Evolutionary conservation across 345 rosid genomes (phyloP), one percentile per base, ranked within the genome.

Genomic region (Brassica carinata): DNA sequence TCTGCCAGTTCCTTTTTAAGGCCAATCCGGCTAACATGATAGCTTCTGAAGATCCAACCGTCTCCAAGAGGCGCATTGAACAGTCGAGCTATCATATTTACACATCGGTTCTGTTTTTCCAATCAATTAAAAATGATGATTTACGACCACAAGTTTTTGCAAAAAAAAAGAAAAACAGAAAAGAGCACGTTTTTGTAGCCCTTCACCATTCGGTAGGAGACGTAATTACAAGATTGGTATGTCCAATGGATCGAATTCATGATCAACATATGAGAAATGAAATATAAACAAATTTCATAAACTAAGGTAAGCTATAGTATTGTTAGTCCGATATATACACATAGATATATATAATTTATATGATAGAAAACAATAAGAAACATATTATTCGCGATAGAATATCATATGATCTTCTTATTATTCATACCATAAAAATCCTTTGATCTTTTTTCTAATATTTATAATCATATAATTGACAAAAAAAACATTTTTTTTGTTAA

Each of bases 11-110:
- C 58, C 58, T 82, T 86, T 94, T 92, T 84, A 94, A 91, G 15
- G 97, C 97, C 38, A 94, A 88, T 11, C 97, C 97, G 0, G 98
- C 97, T 8, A 94, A 87, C 98, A 94, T 94, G 15, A 94, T 94
- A 8, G 98, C 98, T 87, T 94, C 97, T 0, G 98, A 94, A 23
- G 98, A 94, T 1, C 98, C 98, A 0, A 94, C 97, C 0, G 97
- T 92, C 94, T 1, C 87, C 90, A 3, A 94, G 83, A 0, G 97
- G 98, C 2, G 98, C 97, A 34, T 92, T 94, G 87, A 94, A 94
- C 30, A 92, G 75, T 31, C 91, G 91, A 8, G 97, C 98, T 75
- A 94, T 94, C 48, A 94, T 92, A 87, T 94, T 94, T 73, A 94
- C 97, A 43, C 98, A 94, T 30, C 98, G 93, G 67, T 94, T 94